phyloP scores from a whole-genome alignment of 2,329 filamentous ascomycete genomes.

The Sclerotinia minor region DNA sequence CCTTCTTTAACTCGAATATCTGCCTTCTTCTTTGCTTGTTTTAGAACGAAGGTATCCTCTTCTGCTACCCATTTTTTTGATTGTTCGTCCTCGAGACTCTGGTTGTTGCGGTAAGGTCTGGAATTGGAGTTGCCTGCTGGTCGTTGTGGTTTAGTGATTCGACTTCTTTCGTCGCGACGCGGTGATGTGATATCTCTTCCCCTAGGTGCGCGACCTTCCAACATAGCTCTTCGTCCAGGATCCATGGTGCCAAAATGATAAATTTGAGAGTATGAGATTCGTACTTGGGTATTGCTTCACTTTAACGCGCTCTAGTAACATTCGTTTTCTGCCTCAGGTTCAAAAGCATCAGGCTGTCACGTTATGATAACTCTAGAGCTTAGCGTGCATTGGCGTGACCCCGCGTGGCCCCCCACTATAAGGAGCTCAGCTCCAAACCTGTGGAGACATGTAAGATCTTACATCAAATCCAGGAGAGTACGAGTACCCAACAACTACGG shows the following conservation, averaged over 20 bases:
- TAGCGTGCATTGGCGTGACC: no score
- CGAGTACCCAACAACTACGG: no score
- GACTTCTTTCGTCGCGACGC: slow-evolving; percentile 55
- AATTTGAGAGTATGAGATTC: not conserved
- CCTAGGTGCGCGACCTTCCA: slow-evolving; percentile 42
- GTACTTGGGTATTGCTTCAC: not conserved
- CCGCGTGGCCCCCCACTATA: no score
- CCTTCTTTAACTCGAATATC: slow-evolving; percentile 90
- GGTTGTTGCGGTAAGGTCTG: slow-evolving; percentile 37
- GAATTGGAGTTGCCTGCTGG: slow-evolving; percentile 36
- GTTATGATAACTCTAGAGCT: no score
- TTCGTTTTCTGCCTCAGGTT: not conserved
- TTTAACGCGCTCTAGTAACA: not conserved
- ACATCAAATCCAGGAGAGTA: no score
- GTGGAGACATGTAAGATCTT: no score
- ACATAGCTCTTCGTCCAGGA: slow-evolving; percentile 39
- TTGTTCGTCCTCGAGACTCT: slow-evolving; percentile 63
- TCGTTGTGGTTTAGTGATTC: slow-evolving; percentile 54
- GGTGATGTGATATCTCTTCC: slow-evolving; percentile 56
- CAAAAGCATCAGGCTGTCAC: not conserved
- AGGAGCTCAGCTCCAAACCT: no score
- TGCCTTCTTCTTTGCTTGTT: slow-evolving; percentile 97
- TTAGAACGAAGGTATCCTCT: slow-evolving; percentile 93
- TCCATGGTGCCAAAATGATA: slow-evolving; percentile 34
- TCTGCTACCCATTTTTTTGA: slow-evolving; percentile 84